Evolutionary conservation across 208 protist species (phyloP).

Genomic region (Spongospora subterranea): DNA sequence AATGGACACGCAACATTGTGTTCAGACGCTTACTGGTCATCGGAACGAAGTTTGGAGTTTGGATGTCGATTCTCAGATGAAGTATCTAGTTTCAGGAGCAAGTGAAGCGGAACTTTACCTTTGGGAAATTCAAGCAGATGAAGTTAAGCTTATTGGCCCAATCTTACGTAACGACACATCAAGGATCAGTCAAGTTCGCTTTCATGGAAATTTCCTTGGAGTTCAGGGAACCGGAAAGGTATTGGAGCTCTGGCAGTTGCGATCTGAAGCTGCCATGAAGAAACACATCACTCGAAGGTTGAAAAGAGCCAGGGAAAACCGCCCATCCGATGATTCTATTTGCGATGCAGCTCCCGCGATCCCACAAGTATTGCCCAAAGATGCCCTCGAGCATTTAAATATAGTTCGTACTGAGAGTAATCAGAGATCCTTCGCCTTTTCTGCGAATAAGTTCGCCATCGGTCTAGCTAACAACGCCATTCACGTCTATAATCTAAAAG

Average conservation of each 20-base stretch:
- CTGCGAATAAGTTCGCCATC: not conserved
- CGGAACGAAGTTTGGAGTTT: slow-evolving; percentile 74
- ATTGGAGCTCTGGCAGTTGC: slow-evolving; percentile 72
- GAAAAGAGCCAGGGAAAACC: slow-evolving; percentile 65
- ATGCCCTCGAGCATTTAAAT: not conserved
- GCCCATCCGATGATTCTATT: not conserved
- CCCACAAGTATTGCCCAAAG: slow-evolving; percentile 35
- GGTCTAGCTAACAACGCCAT: not conserved
- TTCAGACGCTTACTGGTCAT: slow-evolving; percentile 80
- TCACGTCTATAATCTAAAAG: not conserved
- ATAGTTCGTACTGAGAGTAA: not conserved
- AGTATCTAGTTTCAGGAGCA: slow-evolving; percentile 66
- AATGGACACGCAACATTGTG: slow-evolving; percentile 78
- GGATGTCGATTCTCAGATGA: slow-evolving; percentile 60
- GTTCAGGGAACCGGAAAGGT: slow-evolving; percentile 69
- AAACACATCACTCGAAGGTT: slow-evolving; percentile 61
- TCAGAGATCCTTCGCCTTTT: not conserved
- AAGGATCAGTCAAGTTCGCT: slow-evolving; percentile 39
- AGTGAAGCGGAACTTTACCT: slow-evolving; percentile 68
- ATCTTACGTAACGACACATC: not conserved
- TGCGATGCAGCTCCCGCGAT: not conserved
- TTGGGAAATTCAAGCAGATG: slow-evolving; percentile 62
- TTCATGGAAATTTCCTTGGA: slow-evolving; percentile 49
- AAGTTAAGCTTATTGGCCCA: not conserved
- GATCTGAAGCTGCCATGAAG: slow-evolving; percentile 63